Evolutionary conservation across 345 rosid species (phyloP).

Genomic region (Gossypium herbaceum): DNA sequence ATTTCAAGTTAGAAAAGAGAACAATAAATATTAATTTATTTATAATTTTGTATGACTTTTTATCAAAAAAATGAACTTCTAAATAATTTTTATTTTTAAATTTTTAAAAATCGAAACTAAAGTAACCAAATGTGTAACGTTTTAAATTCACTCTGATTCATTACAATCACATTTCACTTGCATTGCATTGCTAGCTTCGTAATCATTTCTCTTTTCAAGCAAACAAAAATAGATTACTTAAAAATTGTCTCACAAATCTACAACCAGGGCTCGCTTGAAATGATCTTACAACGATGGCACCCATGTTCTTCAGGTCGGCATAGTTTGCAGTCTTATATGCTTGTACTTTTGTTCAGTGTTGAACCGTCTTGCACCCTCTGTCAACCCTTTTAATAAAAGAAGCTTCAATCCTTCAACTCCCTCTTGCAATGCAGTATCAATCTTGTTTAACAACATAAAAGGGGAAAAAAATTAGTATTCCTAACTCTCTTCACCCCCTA

Average conservation of each 20-base stretch:
- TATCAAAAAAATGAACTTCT: too few relatives aligned
- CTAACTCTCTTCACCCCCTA: too few relatives aligned
- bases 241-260: neutral
- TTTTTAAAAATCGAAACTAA: too few relatives aligned
- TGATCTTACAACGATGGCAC: neutral
- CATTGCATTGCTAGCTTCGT: too few relatives aligned
- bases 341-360: constrained; percentile 80
- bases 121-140: too few relatives aligned
- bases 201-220: neutral
- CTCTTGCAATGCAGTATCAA: constrained; percentile 63
- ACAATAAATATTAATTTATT: too few relatives aligned
- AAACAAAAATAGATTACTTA: neutral
- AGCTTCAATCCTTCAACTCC: constrained; percentile 65
- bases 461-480: neutral
- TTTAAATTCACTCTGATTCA: too few relatives aligned
- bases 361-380: constrained; percentile 61
- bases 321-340: constrained; percentile 56
- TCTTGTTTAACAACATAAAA: constrained; percentile 36
- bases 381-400: constrained; percentile 64
- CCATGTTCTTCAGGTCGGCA: constrained; percentile 33
- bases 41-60: too few relatives aligned
- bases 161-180: too few relatives aligned
- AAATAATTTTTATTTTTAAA: too few relatives aligned
- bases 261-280: neutral
- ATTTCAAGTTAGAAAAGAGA: too few relatives aligned